phyloP scores from a whole-genome alignment of 257 asterid genomes.

The Solanum bukasovii region DNA sequence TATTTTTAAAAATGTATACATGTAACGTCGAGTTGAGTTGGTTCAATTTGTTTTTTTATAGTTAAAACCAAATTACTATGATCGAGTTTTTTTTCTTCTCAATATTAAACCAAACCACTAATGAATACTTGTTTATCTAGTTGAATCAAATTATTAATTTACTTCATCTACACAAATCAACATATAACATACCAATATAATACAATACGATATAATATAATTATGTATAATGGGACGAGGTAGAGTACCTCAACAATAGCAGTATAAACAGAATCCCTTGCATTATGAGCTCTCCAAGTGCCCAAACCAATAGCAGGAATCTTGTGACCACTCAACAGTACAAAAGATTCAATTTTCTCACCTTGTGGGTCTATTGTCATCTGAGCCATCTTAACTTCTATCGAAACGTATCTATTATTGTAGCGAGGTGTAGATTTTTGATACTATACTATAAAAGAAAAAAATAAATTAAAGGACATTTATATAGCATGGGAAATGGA shows the following conservation, averaged over 20 bases:
- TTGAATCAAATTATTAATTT: too few species aligned
- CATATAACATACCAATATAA: too few species aligned
- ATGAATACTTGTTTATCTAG: too few species aligned
- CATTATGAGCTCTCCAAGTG: constrained; percentile 49
- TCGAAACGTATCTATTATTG: background rate
- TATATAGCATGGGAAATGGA: background rate
- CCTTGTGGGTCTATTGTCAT: constrained; percentile 7
- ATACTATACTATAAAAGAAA: background rate
- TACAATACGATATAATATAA: background rate
- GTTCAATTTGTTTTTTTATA: background rate
- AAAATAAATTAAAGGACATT: background rate
- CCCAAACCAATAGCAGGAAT: constrained; percentile 63
- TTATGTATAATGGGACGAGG: background rate
- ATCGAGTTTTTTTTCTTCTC: background rate
- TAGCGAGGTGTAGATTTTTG: too few species aligned
- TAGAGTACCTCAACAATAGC: constrained; percentile 40
- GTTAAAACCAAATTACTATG: too few species aligned
- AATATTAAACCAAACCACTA: background rate
- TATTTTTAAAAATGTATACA: background rate
- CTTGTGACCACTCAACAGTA: constrained; percentile 33
- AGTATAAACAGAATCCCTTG: constrained; percentile 26
- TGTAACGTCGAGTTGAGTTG: background rate
- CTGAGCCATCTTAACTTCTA: constrained; percentile 33
- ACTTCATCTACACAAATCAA: too few species aligned
- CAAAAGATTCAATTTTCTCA: constrained; percentile 22